Conservation (phyloP, 345 rosid genomes). For the Eucalyptus erythrocorys region DNA sequence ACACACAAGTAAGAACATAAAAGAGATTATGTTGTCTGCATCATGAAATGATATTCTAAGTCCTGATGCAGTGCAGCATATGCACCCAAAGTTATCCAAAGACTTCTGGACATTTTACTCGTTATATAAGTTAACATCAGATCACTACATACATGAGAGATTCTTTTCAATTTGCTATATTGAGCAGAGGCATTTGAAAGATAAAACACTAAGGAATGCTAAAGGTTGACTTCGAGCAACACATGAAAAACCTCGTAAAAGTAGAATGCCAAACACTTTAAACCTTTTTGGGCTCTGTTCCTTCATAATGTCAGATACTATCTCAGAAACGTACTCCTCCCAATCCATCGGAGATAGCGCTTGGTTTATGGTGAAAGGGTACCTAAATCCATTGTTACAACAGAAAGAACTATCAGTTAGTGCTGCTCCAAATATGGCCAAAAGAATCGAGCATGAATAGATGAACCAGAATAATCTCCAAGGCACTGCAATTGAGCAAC, state of each 20-base stretch:
- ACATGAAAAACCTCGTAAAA: not conserved
- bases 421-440: not conserved
- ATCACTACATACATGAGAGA: not conserved
- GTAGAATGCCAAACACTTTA: not conserved
- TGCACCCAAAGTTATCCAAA: not conserved
- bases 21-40: not conserved
- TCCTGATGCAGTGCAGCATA: not conserved
- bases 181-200: not conserved
- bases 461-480: not conserved
- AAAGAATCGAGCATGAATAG: not conserved
- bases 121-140: not conserved
- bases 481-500: not conserved
- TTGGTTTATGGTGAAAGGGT: constrained; percentile 68
- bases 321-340: constrained; percentile 87
- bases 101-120: not conserved
- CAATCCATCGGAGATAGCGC: constrained; percentile 85
- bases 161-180: not conserved
- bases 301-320: constrained; percentile 82
- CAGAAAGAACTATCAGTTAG: not conserved
- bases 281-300: constrained; percentile 96
- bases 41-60: not conserved
- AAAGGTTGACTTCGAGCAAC: not conserved
- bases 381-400: constrained; percentile 24
- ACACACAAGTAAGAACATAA: not conserved
- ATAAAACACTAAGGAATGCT: not conserved